Evolutionary conservation across 2,329 filamentous ascomycete genomes (phyloP).

Genomic region (Neopestalotiopsis clavispora): DNA sequence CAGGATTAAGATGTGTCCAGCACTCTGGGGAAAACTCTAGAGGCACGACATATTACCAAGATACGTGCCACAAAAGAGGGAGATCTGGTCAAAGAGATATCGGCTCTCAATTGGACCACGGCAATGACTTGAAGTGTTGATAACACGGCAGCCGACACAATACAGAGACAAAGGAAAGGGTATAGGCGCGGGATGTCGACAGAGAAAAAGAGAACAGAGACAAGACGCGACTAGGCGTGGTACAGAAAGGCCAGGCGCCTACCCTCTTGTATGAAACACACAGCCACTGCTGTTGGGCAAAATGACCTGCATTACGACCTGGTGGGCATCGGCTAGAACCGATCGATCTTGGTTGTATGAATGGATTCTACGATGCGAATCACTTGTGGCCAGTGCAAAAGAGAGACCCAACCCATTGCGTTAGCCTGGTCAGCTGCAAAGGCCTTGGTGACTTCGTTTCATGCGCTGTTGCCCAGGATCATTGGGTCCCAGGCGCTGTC

Average conservation of each 20-base stretch:
- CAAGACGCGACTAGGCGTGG: conserved; percentile 8
- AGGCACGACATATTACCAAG: conserved; percentile 19
- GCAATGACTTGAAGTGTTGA: conserved; percentile 13
- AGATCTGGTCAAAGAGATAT: conserved; percentile 18
- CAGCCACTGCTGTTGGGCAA: neutral
- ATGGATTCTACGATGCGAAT: neutral
- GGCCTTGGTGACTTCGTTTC: neutral
- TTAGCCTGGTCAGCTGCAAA: neutral
- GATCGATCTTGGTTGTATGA: neutral
- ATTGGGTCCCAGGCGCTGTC: neutral
- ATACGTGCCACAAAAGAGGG: conserved; percentile 11
- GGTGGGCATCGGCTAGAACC: neutral
- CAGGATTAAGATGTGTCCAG: neutral
- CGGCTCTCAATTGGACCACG: conserved; percentile 14
- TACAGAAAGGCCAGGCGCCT: neutral
- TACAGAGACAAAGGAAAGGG: conserved; percentile 19
- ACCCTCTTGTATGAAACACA: conserved; percentile 19
- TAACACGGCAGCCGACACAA: conserved; percentile 1
- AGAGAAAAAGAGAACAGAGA: conserved; percentile 14
- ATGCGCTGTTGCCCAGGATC: neutral
- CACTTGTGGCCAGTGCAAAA: neutral
- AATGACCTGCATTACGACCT: neutral
- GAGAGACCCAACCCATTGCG: neutral
- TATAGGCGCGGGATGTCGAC: neutral
- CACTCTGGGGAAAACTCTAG: conserved; percentile 4